Evolutionary conservation across 1,139 yeast genomes (phyloP), one percentile per base, ranked within the genome.

Genomic region (Yamadazyma trypodendri): DNA sequence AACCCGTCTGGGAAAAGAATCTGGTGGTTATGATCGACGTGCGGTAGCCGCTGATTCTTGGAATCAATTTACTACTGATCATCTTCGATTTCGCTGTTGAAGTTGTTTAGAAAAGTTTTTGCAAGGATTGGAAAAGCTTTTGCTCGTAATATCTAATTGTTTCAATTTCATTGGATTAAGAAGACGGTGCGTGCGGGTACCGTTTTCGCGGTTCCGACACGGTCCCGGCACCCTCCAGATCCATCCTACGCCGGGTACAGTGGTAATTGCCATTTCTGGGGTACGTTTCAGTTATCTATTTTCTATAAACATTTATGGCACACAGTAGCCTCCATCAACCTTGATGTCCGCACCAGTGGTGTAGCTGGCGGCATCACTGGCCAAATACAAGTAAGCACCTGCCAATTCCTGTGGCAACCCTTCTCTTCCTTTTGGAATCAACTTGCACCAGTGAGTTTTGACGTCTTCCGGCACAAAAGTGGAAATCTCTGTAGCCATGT

Each of bases 401-500:
- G 60, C 71, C 46, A 67, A 60, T 46, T 67, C 73, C 40, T 62
- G 59, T 24, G 71, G 60, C 37, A 56, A 56, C 32, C 66, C 68
- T 54, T 66, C 68, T 60, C 74, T 63, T 15, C 71, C 71, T 56
- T 58, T 57, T 21, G 71, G 71, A 42, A 60, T 62, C 48, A 65
- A 54, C 24, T 58, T 48, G 54, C 61, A 60, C 72, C 71, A 65
- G 39, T 56, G 60, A 38, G 55, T 52, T 51, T 65, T 60, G 39
- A 55, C 52, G 16, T 63, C 64, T 12, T 49, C 51, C 10, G 72
- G 68, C 25, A 68, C 59, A 33, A 72, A 72, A 55, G 69, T 77
- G 31, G 79, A 63, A 45, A 79, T 72, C 31, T 81, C 81, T 11
- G 79, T 73, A 34, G 54, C 56, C 41, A 76, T 73, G 54, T 78